Conservation (phyloP, 345 rosid genomes). For the Citrus trifoliata region DNA sequence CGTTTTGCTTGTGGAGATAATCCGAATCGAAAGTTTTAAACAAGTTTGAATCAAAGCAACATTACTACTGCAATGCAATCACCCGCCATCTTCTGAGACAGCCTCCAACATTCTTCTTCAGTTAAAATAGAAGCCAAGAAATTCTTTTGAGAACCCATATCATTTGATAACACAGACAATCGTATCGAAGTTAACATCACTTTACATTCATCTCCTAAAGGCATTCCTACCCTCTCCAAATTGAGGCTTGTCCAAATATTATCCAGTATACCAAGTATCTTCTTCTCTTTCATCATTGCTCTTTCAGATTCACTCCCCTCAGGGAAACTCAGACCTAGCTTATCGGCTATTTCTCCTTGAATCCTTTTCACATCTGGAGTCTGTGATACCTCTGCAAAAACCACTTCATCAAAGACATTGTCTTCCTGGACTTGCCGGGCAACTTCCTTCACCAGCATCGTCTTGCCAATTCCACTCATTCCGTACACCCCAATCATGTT, state of each 20-base stretch:
- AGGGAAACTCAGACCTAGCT: background rate
- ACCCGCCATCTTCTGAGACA: slow-evolving; percentile 19
- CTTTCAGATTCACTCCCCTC: background rate
- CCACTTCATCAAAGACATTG: slow-evolving; percentile 7
- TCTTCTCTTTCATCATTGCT: slow-evolving; percentile 5
- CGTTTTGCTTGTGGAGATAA: too few species aligned
- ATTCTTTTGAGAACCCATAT: slow-evolving; percentile 12
- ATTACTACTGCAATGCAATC: background rate
- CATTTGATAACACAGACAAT: background rate
- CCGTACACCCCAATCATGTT: slow-evolving; percentile 15
- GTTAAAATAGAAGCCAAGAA: background rate
- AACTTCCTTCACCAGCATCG: slow-evolving; percentile 5
- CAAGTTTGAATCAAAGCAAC: background rate
- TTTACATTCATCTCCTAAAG: slow-evolving; percentile 17
- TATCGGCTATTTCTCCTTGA: slow-evolving; percentile 17
- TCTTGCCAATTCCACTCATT: slow-evolving; percentile 3
- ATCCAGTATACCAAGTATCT: slow-evolving; percentile 26
- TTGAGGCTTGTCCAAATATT: slow-evolving; percentile 25
- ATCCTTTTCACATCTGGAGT: slow-evolving; percentile 8
- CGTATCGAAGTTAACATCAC: slow-evolving; percentile 19
- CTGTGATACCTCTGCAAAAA: slow-evolving; percentile 8
- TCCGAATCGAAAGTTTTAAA: too few species aligned
- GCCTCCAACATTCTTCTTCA: slow-evolving; percentile 17
- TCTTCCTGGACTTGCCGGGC: background rate
- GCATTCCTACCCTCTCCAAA: slow-evolving; percentile 28